These are phyloP conservation scores for Lepidopterella palustris DNA, from an alignment of 495 filamentous ascomycete species.

Conservation along the genomic window DNA sequence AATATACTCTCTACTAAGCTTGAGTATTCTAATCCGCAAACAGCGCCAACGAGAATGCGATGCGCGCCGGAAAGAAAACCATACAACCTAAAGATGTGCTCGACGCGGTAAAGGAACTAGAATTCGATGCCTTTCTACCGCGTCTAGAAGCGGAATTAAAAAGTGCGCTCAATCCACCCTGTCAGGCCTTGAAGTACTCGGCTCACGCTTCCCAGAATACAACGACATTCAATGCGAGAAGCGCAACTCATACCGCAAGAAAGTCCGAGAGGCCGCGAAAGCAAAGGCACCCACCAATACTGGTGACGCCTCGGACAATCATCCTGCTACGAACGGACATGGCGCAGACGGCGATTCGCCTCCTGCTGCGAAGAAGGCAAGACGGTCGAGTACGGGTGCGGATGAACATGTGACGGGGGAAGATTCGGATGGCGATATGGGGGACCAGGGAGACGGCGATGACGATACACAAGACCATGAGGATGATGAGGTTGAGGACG, in stretches of 20 bases:
- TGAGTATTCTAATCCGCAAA: not conserved
- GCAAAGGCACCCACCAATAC: slow-evolving; percentile 10
- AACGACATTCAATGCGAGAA: slow-evolving; percentile 60
- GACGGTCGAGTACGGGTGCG: slow-evolving; percentile 19
- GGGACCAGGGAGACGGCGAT: slow-evolving; percentile 23
- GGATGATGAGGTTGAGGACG: slow-evolving; percentile 48
- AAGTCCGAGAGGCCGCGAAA: slow-evolving; percentile 46
- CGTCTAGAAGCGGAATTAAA: slow-evolving; percentile 55
- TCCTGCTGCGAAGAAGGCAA: slow-evolving; percentile 34
- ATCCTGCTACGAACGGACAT: slow-evolving; percentile 14
- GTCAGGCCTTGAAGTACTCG: not conserved
- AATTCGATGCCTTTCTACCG: slow-evolving; percentile 71
- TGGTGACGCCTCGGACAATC: not conserved
- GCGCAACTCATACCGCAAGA: slow-evolving; percentile 50
- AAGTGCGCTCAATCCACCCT: slow-evolving; percentile 38
- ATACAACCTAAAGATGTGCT: slow-evolving; percentile 80
- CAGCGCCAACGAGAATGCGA: slow-evolving; percentile 73
- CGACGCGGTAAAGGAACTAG: slow-evolving; percentile 70
- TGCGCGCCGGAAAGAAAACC: slow-evolving; percentile 66
- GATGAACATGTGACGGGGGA: slow-evolving; percentile 14
- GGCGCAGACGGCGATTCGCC: slow-evolving; percentile 25
- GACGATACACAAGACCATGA: slow-evolving; percentile 44
- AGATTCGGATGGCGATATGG: slow-evolving; percentile 9
- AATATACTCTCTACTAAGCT: not conserved
- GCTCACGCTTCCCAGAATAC: slow-evolving; percentile 35